Evolutionary conservation across 2,329 filamentous ascomycete genomes (phyloP), one percentile per base, ranked within the genome.

Genomic region (Huntiella abstrusa): DNA sequence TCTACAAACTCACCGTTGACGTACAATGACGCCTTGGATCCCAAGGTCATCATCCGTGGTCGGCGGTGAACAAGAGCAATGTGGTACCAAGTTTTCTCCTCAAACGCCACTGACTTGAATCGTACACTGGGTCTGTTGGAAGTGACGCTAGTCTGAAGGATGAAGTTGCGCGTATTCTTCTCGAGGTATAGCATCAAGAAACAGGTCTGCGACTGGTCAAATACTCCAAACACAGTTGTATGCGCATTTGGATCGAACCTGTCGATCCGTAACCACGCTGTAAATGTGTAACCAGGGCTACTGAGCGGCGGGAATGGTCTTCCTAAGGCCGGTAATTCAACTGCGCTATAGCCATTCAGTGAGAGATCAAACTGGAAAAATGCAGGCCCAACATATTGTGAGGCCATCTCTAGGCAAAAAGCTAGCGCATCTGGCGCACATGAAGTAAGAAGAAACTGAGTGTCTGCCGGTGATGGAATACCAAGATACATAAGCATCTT

Each of bases 351-450:
- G 0, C 92, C 92, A 59, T 86, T 72, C 12, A 85, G 65, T 1
- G 86, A 91, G 16, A 98, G 68, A 58, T 98, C 91, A 60, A 98
- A 96, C 54, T 96, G 86, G 53, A 98, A 81, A 59, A 83, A 87
- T 0, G 87, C 75, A 4, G 91, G 85, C 11, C 77, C 74, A 52
- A 80, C 77, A 49, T 88, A 85, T 42, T 70, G 70, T 52, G 77
- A 76, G 53, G 92, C 74, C 58, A 83, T 80, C 45, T 77, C 71
- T 15, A 93, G 66, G 52, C 69, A 74, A 56, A 93, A 91, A 43
- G 80, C 73, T 10, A 83, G 70, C 0, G 73, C 68, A 41, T 64
- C 63, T 5, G 68, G 54, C 2, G 71, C 69, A 6, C 69, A 61
- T 22, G 64, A 67, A 10, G 69, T 66, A 34, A 79, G 59, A 28